A percentile compares a stretch with the other conserved stretches of the same genome.
phyloP scores from a whole-genome alignment of 495 filamentous ascomycete genomes.

The Xylaria acuta region DNA sequence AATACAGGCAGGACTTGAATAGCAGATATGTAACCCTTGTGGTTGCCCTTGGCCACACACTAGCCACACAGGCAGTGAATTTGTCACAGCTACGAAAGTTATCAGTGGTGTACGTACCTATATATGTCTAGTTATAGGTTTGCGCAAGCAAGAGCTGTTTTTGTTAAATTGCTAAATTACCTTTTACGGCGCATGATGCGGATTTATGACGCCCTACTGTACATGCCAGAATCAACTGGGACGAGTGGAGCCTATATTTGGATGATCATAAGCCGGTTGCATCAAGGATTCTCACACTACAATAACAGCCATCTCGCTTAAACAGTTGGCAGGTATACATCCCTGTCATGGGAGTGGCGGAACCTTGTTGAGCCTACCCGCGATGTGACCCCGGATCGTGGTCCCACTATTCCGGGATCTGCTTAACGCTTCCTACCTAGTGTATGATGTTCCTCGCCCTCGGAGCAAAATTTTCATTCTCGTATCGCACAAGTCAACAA shows the following conservation, averaged over 20 bases:
- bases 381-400: constrained; percentile 15
- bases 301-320: constrained; percentile 14
- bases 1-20: not conserved
- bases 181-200: not conserved
- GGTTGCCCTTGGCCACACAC: not conserved
- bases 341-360: constrained; percentile 9
- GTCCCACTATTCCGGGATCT: constrained; percentile 6
- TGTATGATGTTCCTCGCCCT: not conserved
- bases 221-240: not conserved
- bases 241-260: constrained; percentile 1
- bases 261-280: not conserved
- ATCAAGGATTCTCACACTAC: not conserved
- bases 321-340: not conserved
- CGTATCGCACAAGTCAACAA: not conserved
- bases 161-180: not conserved
- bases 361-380: constrained; percentile 6
- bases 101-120: not conserved
- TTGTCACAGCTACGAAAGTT: too few species aligned
- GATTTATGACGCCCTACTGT: not conserved
- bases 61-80: not conserved
- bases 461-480: constrained; percentile 9
- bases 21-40: not conserved
- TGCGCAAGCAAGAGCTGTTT: not conserved
- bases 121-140: not conserved
- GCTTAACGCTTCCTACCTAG: not conserved